Evolutionary conservation across 129 eudicot species (phyloP), one percentile per base, ranked within the genome.

Genomic region (Lonicera japonica): DNA sequence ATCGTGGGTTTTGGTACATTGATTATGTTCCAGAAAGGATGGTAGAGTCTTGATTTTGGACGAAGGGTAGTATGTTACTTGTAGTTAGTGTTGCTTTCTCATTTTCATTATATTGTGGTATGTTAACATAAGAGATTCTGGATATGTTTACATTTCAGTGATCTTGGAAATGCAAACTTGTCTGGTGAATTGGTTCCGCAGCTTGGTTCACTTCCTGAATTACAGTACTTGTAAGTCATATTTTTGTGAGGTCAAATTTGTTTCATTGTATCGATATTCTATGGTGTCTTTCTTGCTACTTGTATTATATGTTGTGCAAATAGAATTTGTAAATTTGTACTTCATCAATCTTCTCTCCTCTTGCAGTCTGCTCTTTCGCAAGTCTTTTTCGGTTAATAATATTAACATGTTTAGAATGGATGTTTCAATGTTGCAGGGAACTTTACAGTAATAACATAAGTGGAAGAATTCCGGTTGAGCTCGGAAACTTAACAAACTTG

Each of bases 161-260:
- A 90, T 74, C 97, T 90, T 55, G 97, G 97, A 62, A 81, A 73
- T 60, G 95, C 97, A n/a, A 62, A 72, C 63, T 75, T 90, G 60
- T 75, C 95, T 14, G 97, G 97, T 55, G 68, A 60, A 71, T 81
- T 90, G 67, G 87, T 69, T 66, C 59, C 83, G 12, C 77, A 83
- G 75, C 95, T 90, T 74, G 97, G 97, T 65, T 76, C 45, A 61
- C 95, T 90, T 46, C 50, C 65, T 23, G 76, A 79, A 25, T 81
- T 90, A 36, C 85, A 86, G 64, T 86, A 81, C 68, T 65, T 90
- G 97, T 90, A 86, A 71, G 97, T 83, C 56, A 66, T 11, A 5
- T 6, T 14, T 40, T n/a, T 53, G 58, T 25, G 7, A 15, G 65
- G 56, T 53, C 22, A 18, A 25, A 22, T 38, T 34, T 55, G 12